Conservation (phyloP, 495 filamentous ascomycete genomes). For the Xylaria cubensis region DNA sequence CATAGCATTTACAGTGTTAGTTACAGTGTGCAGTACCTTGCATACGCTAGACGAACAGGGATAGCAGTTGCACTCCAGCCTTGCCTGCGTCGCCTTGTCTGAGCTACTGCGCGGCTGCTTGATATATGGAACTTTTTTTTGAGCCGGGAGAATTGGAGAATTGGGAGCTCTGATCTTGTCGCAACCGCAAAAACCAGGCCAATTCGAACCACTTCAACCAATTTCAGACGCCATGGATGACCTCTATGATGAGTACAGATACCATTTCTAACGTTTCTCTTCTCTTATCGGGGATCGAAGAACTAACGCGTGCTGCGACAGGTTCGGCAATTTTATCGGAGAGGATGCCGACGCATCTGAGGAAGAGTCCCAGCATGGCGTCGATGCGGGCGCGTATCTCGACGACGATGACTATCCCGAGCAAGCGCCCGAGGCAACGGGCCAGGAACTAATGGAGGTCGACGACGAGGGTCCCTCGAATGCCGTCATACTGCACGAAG, state of each 20-base stretch:
- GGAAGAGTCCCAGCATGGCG: slow-evolving; percentile 78
- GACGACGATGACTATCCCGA: slow-evolving; percentile 72
- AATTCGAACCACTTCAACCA: slow-evolving; percentile 25
- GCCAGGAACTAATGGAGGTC: slow-evolving; percentile 92
- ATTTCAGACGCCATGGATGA: slow-evolving; percentile 68
- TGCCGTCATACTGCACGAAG: slow-evolving; percentile 94
- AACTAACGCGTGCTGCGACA: slow-evolving; percentile 46
- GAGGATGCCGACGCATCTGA: slow-evolving; percentile 86
- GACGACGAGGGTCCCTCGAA: slow-evolving; percentile 97
- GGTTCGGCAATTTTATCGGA: slow-evolving; percentile 96
- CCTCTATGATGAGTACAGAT: slow-evolving; percentile 78
- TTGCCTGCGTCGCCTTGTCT: slow-evolving; percentile 19
- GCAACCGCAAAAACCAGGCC: slow-evolving; percentile 20
- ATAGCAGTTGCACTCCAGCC: background rate
- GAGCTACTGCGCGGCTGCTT: slow-evolving; percentile 8
- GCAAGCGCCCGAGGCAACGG: slow-evolving; percentile 64
- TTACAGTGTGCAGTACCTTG: background rate
- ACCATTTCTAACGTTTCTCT: background rate
- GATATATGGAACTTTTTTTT: slow-evolving; percentile 31
- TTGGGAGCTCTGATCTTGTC: slow-evolving; percentile 30
- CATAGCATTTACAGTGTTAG: background rate
- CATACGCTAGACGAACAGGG: slow-evolving; percentile 9
- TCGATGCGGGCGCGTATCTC: slow-evolving; percentile 77
- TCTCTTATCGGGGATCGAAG: background rate
- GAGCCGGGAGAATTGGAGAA: slow-evolving; percentile 19